Conservation (phyloP, 306 rosid genomes). For the Datisca glomerata region DNA sequence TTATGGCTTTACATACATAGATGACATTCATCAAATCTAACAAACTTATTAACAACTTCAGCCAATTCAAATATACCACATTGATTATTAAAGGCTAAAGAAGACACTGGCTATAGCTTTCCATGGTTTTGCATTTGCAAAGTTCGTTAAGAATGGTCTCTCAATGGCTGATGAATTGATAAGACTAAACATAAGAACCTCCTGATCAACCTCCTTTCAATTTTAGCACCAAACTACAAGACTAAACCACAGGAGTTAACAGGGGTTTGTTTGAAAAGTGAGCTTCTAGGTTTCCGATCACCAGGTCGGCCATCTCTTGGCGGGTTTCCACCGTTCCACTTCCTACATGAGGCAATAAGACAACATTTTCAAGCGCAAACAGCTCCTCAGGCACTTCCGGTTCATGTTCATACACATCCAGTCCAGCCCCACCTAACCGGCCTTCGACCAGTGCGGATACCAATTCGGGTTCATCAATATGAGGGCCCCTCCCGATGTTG, state of each 20-base stretch:
- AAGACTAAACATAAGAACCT: not conserved
- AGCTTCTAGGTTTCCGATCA: slow-evolving; percentile 31
- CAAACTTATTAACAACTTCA: too few species aligned
- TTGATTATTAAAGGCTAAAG: too few species aligned
- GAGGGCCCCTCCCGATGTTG: slow-evolving; percentile 72
- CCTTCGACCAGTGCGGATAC: slow-evolving; percentile 64
- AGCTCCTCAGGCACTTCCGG: slow-evolving; percentile 57
- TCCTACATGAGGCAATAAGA: slow-evolving; percentile 61
- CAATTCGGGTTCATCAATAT: slow-evolving; percentile 59
- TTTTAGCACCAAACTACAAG: too few species aligned
- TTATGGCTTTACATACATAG: too few species aligned
- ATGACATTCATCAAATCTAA: too few species aligned
- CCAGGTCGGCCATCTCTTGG: slow-evolving; percentile 63
- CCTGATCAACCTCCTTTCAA: not conserved
- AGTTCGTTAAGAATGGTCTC: not conserved
- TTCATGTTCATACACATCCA: slow-evolving; percentile 65
- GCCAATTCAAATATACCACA: too few species aligned
- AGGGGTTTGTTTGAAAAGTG: not conserved
- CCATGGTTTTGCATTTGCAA: too few species aligned
- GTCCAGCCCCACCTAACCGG: slow-evolving; percentile 67
- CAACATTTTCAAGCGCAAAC: slow-evolving; percentile 57
- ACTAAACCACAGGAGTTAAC: not conserved
- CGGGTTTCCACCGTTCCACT: slow-evolving; percentile 56
- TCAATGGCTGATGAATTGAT: too few species aligned
- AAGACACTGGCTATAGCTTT: too few species aligned